These are phyloP conservation scores for Aspergillus ibericus DNA, from an alignment of 2,329 filamentous ascomycete species.

Conservation along the genomic window DNA sequence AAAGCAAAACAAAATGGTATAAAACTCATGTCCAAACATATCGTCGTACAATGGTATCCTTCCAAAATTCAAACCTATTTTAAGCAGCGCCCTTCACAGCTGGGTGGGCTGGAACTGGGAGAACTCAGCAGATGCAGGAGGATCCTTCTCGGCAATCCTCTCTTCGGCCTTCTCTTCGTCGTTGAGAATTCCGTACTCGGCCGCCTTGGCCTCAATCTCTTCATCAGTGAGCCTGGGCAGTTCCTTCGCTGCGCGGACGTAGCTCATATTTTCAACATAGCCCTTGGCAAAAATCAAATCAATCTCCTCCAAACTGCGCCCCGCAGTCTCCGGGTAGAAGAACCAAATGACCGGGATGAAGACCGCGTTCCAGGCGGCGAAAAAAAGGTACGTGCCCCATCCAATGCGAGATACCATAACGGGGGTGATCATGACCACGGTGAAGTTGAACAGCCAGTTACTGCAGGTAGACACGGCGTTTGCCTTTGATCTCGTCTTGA, in stretches of 20 bases:
- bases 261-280: slow-evolving; percentile 13
- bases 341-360: slow-evolving; percentile 52
- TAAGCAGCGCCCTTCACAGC: background rate
- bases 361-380: slow-evolving; percentile 29
- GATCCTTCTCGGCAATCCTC: slow-evolving; percentile 4
- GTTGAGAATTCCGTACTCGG: slow-evolving; percentile 9
- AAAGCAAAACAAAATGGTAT: slow-evolving; percentile 3
- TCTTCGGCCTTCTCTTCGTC: slow-evolving; percentile 13
- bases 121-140: slow-evolving; percentile 7
- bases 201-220: slow-evolving; percentile 14
- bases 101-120: slow-evolving; percentile 9
- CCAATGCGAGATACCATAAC: slow-evolving; percentile 31
- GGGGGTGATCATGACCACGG: slow-evolving; percentile 47
- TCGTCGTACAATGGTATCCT: background rate
- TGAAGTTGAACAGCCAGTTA: slow-evolving; percentile 55
- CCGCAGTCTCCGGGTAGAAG: slow-evolving; percentile 49
- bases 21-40: slow-evolving; percentile 4
- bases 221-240: slow-evolving; percentile 10
- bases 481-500: slow-evolving; percentile 49
- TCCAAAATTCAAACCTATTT: too few species aligned
- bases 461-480: slow-evolving; percentile 50
- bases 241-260: slow-evolving; percentile 11
- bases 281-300: slow-evolving; percentile 36
- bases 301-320: slow-evolving; percentile 36
- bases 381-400: slow-evolving; percentile 38